Conservation (phyloP, 805 yeast species). For the Ogataea trehaloabstinens region DNA sequence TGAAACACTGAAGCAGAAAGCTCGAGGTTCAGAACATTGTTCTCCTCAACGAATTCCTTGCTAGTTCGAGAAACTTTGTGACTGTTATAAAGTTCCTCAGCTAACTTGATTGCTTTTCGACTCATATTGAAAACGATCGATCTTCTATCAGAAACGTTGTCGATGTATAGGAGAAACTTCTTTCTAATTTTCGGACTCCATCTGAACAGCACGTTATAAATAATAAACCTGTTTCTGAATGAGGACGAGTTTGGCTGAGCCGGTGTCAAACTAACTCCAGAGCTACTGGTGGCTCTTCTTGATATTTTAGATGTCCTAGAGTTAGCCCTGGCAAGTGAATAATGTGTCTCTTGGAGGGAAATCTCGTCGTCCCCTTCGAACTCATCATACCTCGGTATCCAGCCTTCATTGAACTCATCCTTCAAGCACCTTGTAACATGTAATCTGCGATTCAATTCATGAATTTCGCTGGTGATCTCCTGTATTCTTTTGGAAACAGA, state of each 20-base stretch:
- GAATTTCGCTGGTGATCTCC: conserved; percentile 25
- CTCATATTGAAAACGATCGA: conserved; percentile 29
- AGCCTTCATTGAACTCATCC: conserved; percentile 25
- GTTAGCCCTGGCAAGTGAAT: conserved; percentile 12
- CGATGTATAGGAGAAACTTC: conserved; percentile 55
- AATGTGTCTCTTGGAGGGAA: conserved; percentile 20
- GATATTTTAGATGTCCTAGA: conserved; percentile 17
- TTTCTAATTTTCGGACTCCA: conserved; percentile 76
- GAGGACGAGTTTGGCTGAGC: conserved; percentile 33
- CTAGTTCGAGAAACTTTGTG: conserved; percentile 7
- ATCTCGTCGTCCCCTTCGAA: conserved; percentile 20
- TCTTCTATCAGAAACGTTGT: conserved; percentile 25
- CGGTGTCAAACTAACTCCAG: conserved; percentile 11
- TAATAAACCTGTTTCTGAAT: conserved; percentile 62
- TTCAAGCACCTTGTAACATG: conserved; percentile 22
- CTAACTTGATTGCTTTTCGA: conserved; percentile 30
- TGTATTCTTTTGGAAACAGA: conserved; percentile 12
- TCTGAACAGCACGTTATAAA: conserved; percentile 70
- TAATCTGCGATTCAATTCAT: conserved; percentile 31
- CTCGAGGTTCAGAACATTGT: conserved; percentile 17
- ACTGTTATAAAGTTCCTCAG: conserved; percentile 24
- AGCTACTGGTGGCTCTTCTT: conserved; percentile 13
- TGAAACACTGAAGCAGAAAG: conserved; percentile 31
- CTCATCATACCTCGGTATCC: conserved; percentile 27
- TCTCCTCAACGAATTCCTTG: conserved; percentile 8